A percentile compares a stretch with the other conserved stretches of the same genome.
phyloP scores from a whole-genome alignment of 768 basidiomycete species.

The Neoboletus brunneissimus region DNA sequence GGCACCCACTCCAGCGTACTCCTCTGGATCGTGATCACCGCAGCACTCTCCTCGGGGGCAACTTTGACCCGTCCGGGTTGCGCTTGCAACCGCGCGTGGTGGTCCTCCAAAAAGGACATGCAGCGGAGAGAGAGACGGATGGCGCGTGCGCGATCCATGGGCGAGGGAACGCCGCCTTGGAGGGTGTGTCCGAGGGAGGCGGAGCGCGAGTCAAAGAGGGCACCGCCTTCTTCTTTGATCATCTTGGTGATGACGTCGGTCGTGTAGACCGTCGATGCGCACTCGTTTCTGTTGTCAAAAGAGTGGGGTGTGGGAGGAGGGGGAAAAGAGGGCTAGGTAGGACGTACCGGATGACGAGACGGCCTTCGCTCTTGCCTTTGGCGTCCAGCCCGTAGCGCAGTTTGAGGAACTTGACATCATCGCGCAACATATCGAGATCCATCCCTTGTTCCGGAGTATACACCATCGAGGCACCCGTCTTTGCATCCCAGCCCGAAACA shows the following conservation, averaged over 20 bases:
- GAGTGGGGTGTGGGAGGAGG: neutral
- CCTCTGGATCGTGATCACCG: slow-evolving; percentile 89
- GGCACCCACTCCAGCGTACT: slow-evolving; percentile 79
- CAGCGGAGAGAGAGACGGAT: slow-evolving; percentile 87
- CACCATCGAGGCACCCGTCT: slow-evolving; percentile 90
- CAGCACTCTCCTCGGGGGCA: slow-evolving; percentile 66
- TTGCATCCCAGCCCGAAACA: neutral
- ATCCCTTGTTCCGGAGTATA: slow-evolving; percentile 95
- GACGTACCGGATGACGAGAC: slow-evolving; percentile 84
- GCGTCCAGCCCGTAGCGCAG: slow-evolving; percentile 81
- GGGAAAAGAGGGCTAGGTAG: neutral
- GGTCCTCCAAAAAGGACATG: slow-evolving; percentile 90
- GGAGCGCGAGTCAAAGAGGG: slow-evolving; percentile 88
- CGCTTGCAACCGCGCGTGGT: slow-evolving; percentile 55
- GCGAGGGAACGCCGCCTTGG: slow-evolving; percentile 94
- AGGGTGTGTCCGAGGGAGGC: slow-evolving; percentile 97
- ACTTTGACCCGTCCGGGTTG: slow-evolving; percentile 53
- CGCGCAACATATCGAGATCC: slow-evolving; percentile 71
- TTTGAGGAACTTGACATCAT: slow-evolving; percentile 87
- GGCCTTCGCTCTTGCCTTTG: slow-evolving; percentile 88
- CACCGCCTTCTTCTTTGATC: slow-evolving; percentile 90
- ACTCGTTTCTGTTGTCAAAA: slow-evolving; percentile 64
- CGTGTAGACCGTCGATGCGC: slow-evolving; percentile 82
- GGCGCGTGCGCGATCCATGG: slow-evolving; percentile 88
- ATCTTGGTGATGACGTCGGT: slow-evolving; percentile 92